A percentile compares a stretch with the other conserved stretches of the same genome.
phyloP scores from a whole-genome alignment of 441 rosid species.

The Arabidopsis hybrid region DNA sequence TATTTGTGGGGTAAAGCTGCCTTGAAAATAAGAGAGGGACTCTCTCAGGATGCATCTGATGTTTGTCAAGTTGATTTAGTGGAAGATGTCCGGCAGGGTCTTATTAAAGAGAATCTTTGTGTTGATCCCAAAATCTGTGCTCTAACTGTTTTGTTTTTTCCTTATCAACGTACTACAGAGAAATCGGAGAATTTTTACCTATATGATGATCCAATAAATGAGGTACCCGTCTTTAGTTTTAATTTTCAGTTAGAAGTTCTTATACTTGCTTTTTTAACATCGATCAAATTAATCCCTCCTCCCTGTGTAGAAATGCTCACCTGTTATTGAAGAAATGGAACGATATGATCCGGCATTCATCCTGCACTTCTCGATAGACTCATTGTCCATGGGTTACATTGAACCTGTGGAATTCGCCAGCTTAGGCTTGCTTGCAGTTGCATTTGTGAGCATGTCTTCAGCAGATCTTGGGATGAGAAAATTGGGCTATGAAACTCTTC shows the following conservation, averaged over 20 bases:
- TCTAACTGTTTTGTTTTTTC: slow-evolving; percentile 72
- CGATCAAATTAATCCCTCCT: slow-evolving; percentile 34
- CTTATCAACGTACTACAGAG: slow-evolving; percentile 63
- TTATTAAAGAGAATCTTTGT: slow-evolving; percentile 83
- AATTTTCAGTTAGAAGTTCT: background rate
- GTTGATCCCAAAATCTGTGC: slow-evolving; percentile 79
- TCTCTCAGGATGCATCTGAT: slow-evolving; percentile 50
- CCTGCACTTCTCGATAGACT: slow-evolving; percentile 71
- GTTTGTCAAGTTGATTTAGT: slow-evolving; percentile 53
- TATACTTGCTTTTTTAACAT: slow-evolving; percentile 13
- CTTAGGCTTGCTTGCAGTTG: slow-evolving; percentile 91
- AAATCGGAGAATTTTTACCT: slow-evolving; percentile 45
- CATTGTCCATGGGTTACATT: slow-evolving; percentile 66
- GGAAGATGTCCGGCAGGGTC: slow-evolving; percentile 62
- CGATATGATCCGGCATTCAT: slow-evolving; percentile 90
- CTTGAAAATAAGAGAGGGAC: slow-evolving; percentile 62
- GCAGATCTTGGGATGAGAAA: slow-evolving; percentile 85
- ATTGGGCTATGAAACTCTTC: slow-evolving; percentile 80
- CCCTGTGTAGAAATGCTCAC: slow-evolving; percentile 55
- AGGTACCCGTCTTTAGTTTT: slow-evolving; percentile 36
- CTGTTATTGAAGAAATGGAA: slow-evolving; percentile 47
- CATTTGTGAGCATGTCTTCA: slow-evolving; percentile 86
- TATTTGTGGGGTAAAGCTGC: slow-evolving; percentile 89
- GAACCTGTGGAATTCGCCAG: slow-evolving; percentile 89
- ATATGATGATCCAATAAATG: slow-evolving; percentile 35